These are phyloP conservation scores for Neospora caninum DNA, from an alignment of 169 alveolate genomes.

Conservation along the genomic window DNA sequence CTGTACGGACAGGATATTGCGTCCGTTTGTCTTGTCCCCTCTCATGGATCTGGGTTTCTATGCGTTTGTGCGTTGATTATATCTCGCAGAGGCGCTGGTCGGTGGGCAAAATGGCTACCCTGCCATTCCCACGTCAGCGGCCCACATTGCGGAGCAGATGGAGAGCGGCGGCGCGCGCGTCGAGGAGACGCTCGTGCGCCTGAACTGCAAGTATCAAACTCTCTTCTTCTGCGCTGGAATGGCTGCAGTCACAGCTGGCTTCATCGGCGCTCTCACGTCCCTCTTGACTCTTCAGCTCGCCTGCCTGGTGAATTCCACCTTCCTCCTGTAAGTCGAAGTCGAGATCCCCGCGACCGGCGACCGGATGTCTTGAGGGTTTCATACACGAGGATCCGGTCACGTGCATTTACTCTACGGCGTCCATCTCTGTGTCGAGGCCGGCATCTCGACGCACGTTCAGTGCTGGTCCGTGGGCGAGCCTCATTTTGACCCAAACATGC, in stretches of 20 bases:
- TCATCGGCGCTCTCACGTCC: constrained; percentile 77
- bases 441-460: too few relatives aligned
- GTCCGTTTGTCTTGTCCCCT: too few relatives aligned
- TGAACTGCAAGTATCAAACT: constrained; percentile 88
- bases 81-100: constrained; percentile 27
- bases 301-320: constrained; percentile 76
- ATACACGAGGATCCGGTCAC: too few relatives aligned
- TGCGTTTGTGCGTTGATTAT: neutral
- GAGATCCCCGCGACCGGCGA: neutral
- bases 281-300: constrained; percentile 78
- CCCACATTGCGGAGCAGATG: constrained; percentile 78
- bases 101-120: constrained; percentile 37
- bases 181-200: constrained; percentile 86
- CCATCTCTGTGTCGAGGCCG: too few relatives aligned
- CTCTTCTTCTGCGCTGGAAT: constrained; percentile 86
- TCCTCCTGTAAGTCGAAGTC: constrained; percentile 72
- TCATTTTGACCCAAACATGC: too few relatives aligned
- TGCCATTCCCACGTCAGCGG: constrained; percentile 65
- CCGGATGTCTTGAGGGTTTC: neutral
- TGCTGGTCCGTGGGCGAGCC: too few relatives aligned
- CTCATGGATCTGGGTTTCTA: too few relatives aligned
- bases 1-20: too few relatives aligned
- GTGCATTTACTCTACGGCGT: too few relatives aligned
- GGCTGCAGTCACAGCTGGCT: constrained; percentile 82
- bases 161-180: constrained; percentile 90